phyloP scores from a whole-genome alignment of 2,329 filamentous ascomycete species.

The Mycocentrospora acerina region DNA sequence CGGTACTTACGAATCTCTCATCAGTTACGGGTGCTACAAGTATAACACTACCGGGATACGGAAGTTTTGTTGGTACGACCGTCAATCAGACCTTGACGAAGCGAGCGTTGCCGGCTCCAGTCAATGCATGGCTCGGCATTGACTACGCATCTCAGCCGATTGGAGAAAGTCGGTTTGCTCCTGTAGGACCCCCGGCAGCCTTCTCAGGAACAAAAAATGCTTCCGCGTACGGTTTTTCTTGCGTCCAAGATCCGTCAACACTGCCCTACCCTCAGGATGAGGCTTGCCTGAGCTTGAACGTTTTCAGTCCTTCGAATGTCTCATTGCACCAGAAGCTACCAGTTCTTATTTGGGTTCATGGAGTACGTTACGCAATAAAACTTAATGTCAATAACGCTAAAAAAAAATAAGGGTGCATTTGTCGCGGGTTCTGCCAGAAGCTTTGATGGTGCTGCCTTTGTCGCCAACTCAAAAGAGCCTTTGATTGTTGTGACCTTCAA shows the following conservation, averaged over 20 bases:
- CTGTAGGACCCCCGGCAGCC: slow-evolving; percentile 38
- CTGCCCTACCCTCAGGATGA: slow-evolving; percentile 19
- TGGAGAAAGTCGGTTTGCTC: slow-evolving; percentile 43
- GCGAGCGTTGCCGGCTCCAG: slow-evolving; percentile 32
- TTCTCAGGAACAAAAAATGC: slow-evolving; percentile 45
- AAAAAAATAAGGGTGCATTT: slow-evolving; percentile 13
- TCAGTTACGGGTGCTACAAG: slow-evolving; percentile 3
- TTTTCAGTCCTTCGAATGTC: slow-evolving; percentile 23
- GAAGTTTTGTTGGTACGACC: slow-evolving; percentile 41
- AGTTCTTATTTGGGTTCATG: slow-evolving; percentile 34
- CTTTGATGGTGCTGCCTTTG: slow-evolving; percentile 30
- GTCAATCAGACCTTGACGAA: slow-evolving; percentile 41
- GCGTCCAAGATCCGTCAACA: slow-evolving; percentile 46
- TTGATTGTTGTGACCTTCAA: slow-evolving; percentile 32
- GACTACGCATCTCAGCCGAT: slow-evolving; percentile 46
- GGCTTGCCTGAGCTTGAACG: slow-evolving; percentile 31
- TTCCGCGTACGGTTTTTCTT: slow-evolving; percentile 42
- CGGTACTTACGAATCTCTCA: neutral
- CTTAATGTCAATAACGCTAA: neutral
- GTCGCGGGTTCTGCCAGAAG: slow-evolving; percentile 23
- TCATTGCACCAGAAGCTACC: slow-evolving; percentile 20
- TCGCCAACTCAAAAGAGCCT: slow-evolving; percentile 22
- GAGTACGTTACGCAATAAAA: slow-evolving; percentile 11
- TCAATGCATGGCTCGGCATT: slow-evolving; percentile 53
- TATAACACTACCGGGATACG: slow-evolving; percentile 40